A percentile compares a stretch with the other conserved stretches of the same genome.
phyloP scores from a whole-genome alignment of 1,139 yeast genomes.

The Candida anutae region DNA sequence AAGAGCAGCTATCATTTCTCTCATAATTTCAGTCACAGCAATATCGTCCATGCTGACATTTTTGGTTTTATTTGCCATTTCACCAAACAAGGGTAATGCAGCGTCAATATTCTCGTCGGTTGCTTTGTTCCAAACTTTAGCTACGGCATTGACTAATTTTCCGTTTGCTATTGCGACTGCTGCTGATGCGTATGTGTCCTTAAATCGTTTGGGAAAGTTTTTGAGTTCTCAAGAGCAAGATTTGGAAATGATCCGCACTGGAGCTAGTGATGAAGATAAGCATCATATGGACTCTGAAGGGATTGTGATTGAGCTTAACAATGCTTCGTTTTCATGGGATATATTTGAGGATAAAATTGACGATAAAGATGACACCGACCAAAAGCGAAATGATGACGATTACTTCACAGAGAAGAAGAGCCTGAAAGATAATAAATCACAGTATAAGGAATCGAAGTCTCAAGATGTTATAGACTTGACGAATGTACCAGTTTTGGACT shows the following conservation, averaged over 20 bases:
- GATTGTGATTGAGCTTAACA: conserved; percentile 36
- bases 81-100: conserved; percentile 40
- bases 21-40: conserved; percentile 50
- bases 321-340: conserved; percentile 67
- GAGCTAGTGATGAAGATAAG: conserved; percentile 15
- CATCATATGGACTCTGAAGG: conserved; percentile 6
- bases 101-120: conserved; percentile 71
- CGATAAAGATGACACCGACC: conserved; percentile 10
- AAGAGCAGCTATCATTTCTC: conserved; percentile 51
- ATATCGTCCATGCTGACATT: conserved; percentile 67
- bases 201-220: conserved; percentile 47
- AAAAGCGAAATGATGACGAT: conserved; percentile 3
- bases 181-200: conserved; percentile 58
- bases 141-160: conserved; percentile 43
- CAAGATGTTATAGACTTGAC: no score
- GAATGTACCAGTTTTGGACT: no score
- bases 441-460: no score
- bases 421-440: background rate
- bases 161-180: conserved; percentile 63
- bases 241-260: conserved; percentile 1
- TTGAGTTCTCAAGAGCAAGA: conserved; percentile 22
- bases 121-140: conserved; percentile 55
- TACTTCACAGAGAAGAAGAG: conserved; percentile 1
- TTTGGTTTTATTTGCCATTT: conserved; percentile 50
- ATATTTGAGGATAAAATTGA: conserved; percentile 21